A percentile compares a stretch with the other conserved stretches of the same genome.
Conservation (phyloP, 352 stramenopile genomes). For the Phytophthora boehmeriae region DNA sequence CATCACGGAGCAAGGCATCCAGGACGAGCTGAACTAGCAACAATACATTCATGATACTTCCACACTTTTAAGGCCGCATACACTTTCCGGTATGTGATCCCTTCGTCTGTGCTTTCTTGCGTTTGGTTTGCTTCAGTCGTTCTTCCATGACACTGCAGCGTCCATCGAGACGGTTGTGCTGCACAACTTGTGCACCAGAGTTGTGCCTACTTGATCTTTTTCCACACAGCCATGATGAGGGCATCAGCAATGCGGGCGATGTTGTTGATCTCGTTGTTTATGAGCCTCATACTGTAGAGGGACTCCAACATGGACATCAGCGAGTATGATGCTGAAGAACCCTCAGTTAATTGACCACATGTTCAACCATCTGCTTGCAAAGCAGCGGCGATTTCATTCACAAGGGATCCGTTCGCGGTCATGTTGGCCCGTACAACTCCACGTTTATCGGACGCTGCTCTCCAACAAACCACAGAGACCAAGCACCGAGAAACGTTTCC, state of each 20-base stretch:
- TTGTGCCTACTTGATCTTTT: constrained; percentile 4
- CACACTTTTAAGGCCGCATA: constrained; percentile 4
- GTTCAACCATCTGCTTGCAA: constrained; percentile 23
- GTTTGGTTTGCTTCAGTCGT: neutral
- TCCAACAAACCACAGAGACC: neutral
- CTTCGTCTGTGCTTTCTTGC: no score
- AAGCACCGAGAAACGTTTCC: no score
- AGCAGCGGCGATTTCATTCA: constrained; percentile 7
- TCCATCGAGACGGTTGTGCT: neutral
- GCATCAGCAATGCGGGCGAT: neutral
- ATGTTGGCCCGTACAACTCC: neutral
- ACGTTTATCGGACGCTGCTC: neutral
- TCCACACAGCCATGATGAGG: neutral
- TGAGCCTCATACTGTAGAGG: no score
- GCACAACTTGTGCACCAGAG: neutral
- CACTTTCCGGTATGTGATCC: no score
- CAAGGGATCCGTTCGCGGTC: neutral
- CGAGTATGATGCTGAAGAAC: no score
- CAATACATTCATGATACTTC: constrained; percentile 24
- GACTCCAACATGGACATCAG: no score
- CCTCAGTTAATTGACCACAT: neutral
- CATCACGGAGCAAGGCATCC: constrained; percentile 95
- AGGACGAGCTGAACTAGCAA: constrained; percentile 89
- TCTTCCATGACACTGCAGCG: neutral
- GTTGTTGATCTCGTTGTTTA: neutral